Base-by-base conservation (phyloP, 78 protist species). In the Bodo saltans region DNA sequence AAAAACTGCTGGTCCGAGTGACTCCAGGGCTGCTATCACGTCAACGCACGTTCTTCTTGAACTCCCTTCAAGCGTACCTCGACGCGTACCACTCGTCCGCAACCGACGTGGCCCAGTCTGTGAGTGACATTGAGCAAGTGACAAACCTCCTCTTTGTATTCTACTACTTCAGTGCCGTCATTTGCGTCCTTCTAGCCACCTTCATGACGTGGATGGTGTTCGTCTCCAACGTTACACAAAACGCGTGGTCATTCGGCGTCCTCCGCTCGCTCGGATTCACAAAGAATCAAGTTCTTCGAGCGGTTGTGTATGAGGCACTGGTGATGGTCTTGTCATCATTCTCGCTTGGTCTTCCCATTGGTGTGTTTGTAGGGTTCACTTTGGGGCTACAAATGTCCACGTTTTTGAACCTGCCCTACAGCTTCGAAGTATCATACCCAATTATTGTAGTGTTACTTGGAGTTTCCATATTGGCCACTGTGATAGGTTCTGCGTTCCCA, bases 231-330 rank as follows among this genome's bases (percentile, higher is more conserved):
- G 92, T 95, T 60, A 78, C 75, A 47, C 95, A 94, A 81, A 93
- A 92, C 83, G 42, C 89, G 23, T 95, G 98, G 98, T 95, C 94
- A 41, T 92, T 94, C 85, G 98, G 94, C 67, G 96, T 94, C 2
- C 79, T 94, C 32, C 86, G 98, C 53, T 73, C 95, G 11, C 42
- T 94, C 67, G 98, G 96, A 30, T 87, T 95, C 30, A 74, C 85
- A 3, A 79, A 84, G n/a, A 32, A 42, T 34, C 82, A 75, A 70
- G 84, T 93, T 30, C 68, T 73, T 34, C 74, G 93, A 32, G 71
- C 94, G 60, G 93, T 92, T 60, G 75, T 92, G 85, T 93, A 90
- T 70, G 96, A 95, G 69, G 92, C 89, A 21, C 83, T 89, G 29
- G 17, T n/a, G 41, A 8, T 81, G 34, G 89, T 88, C 74, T 8